These are phyloP conservation scores for Lentinula lateritia DNA, from an alignment of 768 basidiomycete species.

Conservation along the genomic window DNA sequence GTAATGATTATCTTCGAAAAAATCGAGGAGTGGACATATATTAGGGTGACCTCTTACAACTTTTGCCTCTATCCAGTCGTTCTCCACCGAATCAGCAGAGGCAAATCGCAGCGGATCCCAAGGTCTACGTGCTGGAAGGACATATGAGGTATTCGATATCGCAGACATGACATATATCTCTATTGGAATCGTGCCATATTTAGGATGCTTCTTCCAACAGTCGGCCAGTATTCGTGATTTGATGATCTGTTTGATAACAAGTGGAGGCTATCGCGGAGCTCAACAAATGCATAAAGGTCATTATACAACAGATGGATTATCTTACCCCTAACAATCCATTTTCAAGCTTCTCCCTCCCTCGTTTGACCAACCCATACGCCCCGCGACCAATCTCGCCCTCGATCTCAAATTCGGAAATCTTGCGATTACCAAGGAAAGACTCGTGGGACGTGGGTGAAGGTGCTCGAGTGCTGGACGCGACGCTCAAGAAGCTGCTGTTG, in stretches of 20 bases:
- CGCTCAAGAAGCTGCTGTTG: conserved; percentile 57
- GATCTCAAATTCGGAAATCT: conserved; percentile 81
- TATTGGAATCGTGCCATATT: conserved; percentile 94
- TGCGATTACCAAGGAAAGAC: conserved; percentile 55
- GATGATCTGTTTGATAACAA: conserved; percentile 97
- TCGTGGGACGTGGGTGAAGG: conserved; percentile 48
- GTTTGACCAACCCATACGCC: conserved; percentile 92
- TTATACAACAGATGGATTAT: conserved; percentile 4
- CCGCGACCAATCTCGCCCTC: conserved; percentile 88
- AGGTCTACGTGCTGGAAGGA: conserved; percentile 71
- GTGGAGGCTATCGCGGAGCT: conserved; percentile 52
- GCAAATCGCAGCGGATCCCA: conserved; percentile 70
- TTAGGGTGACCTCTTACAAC: conserved; percentile 88
- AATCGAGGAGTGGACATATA: conserved; percentile 91
- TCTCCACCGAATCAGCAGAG: conserved; percentile 15
- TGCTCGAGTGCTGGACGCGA: conserved; percentile 52
- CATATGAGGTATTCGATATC: conserved; percentile 75
- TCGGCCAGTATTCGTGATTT: conserved; percentile 98
- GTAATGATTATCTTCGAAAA: conserved; percentile 94
- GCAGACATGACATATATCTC: conserved; percentile 95
- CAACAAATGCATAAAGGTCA: conserved; percentile 3
- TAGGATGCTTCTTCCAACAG: conserved; percentile 98
- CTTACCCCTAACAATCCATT: conserved; percentile 85
- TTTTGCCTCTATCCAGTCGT: conserved; percentile 64
- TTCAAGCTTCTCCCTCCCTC: conserved; percentile 69